A percentile compares a stretch with the other conserved stretches of the same genome.
phyloP scores from a whole-genome alignment of 495 filamentous ascomycete species.

The Stereocaulon alpinum region DNA sequence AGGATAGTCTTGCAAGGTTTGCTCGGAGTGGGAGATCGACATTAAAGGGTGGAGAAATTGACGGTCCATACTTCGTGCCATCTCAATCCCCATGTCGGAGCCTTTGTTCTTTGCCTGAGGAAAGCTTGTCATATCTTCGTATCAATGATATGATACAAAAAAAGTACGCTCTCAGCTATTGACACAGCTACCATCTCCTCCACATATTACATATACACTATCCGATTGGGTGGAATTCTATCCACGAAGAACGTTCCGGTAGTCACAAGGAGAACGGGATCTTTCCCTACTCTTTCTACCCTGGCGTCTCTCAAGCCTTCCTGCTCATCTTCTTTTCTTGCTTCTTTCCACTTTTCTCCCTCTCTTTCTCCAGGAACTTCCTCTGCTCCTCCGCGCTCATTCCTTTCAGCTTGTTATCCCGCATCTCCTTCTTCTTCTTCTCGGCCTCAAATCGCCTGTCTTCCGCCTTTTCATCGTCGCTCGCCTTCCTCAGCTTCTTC shows the following conservation, averaged over 20 bases:
- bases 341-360: slow-evolving; percentile 68
- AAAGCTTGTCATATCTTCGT: background rate
- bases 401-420: slow-evolving; percentile 70
- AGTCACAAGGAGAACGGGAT: background rate
- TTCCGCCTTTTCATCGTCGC: slow-evolving; percentile 90
- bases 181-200: background rate
- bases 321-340: slow-evolving; percentile 58
- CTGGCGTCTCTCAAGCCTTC: slow-evolving; percentile 26
- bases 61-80: background rate
- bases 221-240: background rate
- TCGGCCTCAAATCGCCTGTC: slow-evolving; percentile 70
- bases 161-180: background rate
- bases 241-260: background rate
- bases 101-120: background rate
- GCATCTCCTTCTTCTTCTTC: slow-evolving; percentile 82
- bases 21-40: background rate
- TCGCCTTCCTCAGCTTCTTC: slow-evolving; percentile 64
- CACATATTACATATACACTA: background rate
- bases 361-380: slow-evolving; percentile 88
- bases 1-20: background rate
- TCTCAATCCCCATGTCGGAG: background rate
- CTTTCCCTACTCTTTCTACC: background rate
- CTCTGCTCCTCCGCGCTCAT: slow-evolving; percentile 91
- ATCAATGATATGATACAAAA: background rate
- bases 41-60: background rate